Conservation (phyloP, 2,329 filamentous ascomycete species). For the Aspergillus sp. region DNA sequence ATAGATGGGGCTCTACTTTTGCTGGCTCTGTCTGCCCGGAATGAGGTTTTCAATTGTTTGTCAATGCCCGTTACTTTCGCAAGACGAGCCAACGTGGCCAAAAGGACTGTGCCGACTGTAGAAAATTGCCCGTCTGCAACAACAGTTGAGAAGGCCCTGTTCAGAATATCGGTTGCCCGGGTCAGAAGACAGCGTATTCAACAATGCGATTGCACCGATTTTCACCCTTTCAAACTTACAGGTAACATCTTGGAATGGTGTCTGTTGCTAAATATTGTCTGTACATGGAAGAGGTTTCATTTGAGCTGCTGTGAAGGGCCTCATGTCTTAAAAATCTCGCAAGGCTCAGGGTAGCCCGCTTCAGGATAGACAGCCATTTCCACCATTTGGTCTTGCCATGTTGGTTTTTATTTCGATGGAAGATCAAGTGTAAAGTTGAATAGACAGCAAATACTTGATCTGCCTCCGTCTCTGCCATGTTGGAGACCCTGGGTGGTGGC, state of each 20-base stretch:
- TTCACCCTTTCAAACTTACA: constrained; percentile 29
- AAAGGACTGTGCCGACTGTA: constrained; percentile 66
- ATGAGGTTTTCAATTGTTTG: constrained; percentile 18
- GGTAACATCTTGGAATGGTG: constrained; percentile 43
- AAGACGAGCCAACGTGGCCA: constrained; percentile 64
- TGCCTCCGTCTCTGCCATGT: constrained; percentile 25
- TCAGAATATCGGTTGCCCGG: not conserved
- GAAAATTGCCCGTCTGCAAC: constrained; percentile 72
- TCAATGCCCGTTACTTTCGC: constrained; percentile 44
- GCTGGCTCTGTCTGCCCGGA: not conserved
- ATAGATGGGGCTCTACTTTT: not conserved
- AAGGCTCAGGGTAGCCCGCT: constrained; percentile 63
- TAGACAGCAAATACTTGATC: constrained; percentile 29
- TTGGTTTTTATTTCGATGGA: constrained; percentile 88
- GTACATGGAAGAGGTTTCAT: constrained; percentile 23
- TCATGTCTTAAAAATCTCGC: constrained; percentile 43
- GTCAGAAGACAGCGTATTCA: not conserved
- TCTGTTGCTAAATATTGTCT: constrained; percentile 31
- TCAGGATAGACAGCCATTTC: constrained; percentile 68
- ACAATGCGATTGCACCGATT: not conserved
- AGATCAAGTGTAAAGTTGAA: constrained; percentile 64
- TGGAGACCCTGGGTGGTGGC: not conserved
- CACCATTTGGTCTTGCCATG: constrained; percentile 83
- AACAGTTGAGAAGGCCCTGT: constrained; percentile 63
- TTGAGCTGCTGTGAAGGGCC: not conserved